Evolutionary conservation across 2,329 filamentous ascomycete species (phyloP).

Genomic region (Pleurostoma richardsiae): DNA sequence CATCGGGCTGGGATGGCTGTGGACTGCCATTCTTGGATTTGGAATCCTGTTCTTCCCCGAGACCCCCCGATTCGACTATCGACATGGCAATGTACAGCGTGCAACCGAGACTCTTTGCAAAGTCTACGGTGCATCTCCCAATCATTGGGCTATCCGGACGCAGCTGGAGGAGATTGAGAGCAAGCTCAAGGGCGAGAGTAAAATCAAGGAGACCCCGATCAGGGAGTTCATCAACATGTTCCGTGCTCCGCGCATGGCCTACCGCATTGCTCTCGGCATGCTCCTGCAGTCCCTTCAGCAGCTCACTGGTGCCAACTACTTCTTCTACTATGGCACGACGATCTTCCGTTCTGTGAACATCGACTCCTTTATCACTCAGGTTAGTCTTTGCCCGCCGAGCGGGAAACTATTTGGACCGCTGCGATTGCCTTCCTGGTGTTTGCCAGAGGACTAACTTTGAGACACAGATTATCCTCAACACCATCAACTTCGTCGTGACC

Average conservation of each 20-base stretch:
- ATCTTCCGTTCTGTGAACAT: constrained; percentile 39
- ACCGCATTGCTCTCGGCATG: constrained; percentile 57
- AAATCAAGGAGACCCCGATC: constrained; percentile 31
- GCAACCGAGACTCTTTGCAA: constrained; percentile 41
- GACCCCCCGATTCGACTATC: constrained; percentile 46
- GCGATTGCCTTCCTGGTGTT: no score
- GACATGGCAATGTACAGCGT: constrained; percentile 37
- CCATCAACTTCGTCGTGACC: constrained; percentile 63
- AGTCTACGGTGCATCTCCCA: constrained; percentile 37
- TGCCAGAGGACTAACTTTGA: no score
- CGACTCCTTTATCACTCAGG: constrained; percentile 54
- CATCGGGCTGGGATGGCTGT: constrained; percentile 47
- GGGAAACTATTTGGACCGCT: no score
- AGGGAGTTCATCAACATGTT: constrained; percentile 55
- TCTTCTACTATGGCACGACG: constrained; percentile 60
- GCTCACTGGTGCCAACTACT: constrained; percentile 57
- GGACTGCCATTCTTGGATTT: constrained; percentile 39
- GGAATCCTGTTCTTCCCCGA: constrained; percentile 47
- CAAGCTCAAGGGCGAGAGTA: constrained; percentile 45
- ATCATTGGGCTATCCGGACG: constrained; percentile 37
- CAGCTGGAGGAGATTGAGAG: constrained; percentile 49
- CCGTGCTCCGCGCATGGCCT: constrained; percentile 57
- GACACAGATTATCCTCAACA: constrained; percentile 57
- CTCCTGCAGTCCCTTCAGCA: constrained; percentile 62
- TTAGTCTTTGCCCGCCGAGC: no score